A percentile compares a stretch with the other conserved stretches of the same genome.
Evolutionary conservation across 2,329 filamentous ascomycete species (phyloP).

Genomic region (Botryotinia calthae): DNA sequence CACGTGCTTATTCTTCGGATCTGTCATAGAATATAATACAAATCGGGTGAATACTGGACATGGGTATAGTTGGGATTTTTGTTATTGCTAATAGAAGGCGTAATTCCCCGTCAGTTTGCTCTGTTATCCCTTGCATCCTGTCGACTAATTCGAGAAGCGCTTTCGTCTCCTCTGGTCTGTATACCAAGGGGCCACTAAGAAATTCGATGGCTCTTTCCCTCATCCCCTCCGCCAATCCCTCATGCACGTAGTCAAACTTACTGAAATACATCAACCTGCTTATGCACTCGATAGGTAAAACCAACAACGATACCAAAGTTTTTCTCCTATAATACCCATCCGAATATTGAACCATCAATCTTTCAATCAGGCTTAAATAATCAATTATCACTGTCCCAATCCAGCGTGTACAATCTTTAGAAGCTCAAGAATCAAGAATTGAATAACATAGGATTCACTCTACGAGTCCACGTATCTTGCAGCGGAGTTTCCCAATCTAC

Average conservation of each 20-base stretch:
- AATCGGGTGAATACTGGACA: not conserved
- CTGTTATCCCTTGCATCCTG: not conserved
- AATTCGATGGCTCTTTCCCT: not conserved
- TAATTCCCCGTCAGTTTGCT: not conserved
- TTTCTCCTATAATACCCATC: not conserved
- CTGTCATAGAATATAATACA: not conserved
- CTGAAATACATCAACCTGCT: not conserved
- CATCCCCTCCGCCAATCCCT: not conserved
- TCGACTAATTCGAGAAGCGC: not conserved
- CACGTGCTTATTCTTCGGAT: not conserved
- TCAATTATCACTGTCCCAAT: not conserved
- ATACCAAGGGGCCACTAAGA: not conserved
- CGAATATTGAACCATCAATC: not conserved
- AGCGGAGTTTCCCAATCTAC: not conserved
- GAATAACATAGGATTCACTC: not conserved
- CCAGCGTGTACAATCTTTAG: not conserved
- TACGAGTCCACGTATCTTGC: not conserved
- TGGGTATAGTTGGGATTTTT: not conserved
- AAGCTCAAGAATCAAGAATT: not conserved
- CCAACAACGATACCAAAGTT: not conserved
- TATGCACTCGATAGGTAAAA: not conserved
- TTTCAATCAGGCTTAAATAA: not conserved
- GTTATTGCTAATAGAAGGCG: not conserved
- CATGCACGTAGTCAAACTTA: not conserved
- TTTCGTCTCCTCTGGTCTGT: not conserved